Evolutionary conservation across 164 flowering plant genomes (phyloP).

Genomic region (Tetrastigma voinierianum): DNA sequence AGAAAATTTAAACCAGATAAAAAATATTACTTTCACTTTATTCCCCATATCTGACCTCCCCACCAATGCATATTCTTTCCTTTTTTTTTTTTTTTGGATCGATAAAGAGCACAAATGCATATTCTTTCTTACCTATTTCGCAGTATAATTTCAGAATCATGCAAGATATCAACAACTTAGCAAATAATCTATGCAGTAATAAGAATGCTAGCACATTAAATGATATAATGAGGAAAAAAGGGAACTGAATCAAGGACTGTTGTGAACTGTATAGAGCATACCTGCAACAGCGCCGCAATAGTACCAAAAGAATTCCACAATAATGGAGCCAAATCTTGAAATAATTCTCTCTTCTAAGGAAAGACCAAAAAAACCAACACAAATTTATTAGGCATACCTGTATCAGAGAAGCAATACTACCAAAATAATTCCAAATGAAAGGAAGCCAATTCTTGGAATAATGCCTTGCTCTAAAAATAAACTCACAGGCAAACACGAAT

Average conservation of each 20-base stretch:
- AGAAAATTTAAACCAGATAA: too few relatives aligned
- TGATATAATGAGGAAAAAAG: too few relatives aligned
- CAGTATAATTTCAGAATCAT: neutral
- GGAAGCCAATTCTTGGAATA: slow-evolving; percentile 23
- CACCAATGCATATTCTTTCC: neutral
- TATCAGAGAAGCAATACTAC: slow-evolving; percentile 18
- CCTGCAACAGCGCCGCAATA: slow-evolving; percentile 86
- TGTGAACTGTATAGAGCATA: slow-evolving; percentile 21
- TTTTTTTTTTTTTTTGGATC: too few relatives aligned
- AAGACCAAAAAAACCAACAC: slow-evolving; percentile 15
- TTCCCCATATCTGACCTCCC: neutral
- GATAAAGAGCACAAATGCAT: neutral
- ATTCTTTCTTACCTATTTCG: neutral
- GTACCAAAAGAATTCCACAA: slow-evolving; percentile 90
- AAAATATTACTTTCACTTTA: too few relatives aligned
- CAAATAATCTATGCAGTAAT: neutral
- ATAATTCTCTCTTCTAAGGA: slow-evolving; percentile 69
- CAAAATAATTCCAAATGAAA: slow-evolving; percentile 21
- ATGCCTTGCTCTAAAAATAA: slow-evolving; percentile 20
- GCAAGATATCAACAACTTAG: neutral
- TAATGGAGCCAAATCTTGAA: slow-evolving; percentile 84
- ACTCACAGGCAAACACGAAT: slow-evolving; percentile 12
- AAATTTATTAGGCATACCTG: slow-evolving; percentile 22
- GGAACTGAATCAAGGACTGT: neutral
- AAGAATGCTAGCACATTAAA: neutral